These are phyloP conservation scores for Orbilia blumenaviensis DNA, from an alignment of 2,329 filamentous ascomycete species.

Conservation along the genomic window DNA sequence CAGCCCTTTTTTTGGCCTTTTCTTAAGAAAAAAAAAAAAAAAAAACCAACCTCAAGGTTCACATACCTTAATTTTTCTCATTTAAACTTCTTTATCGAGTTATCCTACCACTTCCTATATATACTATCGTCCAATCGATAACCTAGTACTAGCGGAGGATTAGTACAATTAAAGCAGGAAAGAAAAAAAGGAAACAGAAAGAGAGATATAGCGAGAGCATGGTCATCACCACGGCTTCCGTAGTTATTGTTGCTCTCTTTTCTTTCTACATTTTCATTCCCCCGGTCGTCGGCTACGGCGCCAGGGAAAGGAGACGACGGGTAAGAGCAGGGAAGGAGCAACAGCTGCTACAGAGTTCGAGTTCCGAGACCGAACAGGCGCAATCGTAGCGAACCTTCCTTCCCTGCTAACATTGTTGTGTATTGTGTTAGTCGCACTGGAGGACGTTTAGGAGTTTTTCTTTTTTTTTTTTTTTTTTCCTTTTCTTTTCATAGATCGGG, in stretches of 20 bases:
- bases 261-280: conserved; percentile 48
- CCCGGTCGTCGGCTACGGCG: conserved; percentile 29
- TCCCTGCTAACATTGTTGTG: not conserved
- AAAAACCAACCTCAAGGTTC: not conserved
- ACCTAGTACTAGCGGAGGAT: not conserved
- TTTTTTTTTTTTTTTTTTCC: too few relatives aligned
- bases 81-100: too few relatives aligned
- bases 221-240: conserved; percentile 40
- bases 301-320: conserved; percentile 16
- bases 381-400: not conserved
- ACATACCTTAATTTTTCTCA: not conserved
- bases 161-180: too few relatives aligned
- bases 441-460: too few relatives aligned
- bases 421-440: not conserved
- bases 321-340: not conserved
- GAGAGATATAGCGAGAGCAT: conserved; percentile 7
- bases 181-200: not conserved
- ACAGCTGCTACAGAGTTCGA: not conserved
- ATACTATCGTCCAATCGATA: too few relatives aligned
- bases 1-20: too few relatives aligned
- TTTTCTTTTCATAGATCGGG: too few relatives aligned
- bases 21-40: too few relatives aligned
- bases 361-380: not conserved
- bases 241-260: conserved; percentile 44
- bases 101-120: too few relatives aligned